Conservation (phyloP, 2,329 filamentous ascomycete genomes). For the Colletotrichum tropicicola region DNA sequence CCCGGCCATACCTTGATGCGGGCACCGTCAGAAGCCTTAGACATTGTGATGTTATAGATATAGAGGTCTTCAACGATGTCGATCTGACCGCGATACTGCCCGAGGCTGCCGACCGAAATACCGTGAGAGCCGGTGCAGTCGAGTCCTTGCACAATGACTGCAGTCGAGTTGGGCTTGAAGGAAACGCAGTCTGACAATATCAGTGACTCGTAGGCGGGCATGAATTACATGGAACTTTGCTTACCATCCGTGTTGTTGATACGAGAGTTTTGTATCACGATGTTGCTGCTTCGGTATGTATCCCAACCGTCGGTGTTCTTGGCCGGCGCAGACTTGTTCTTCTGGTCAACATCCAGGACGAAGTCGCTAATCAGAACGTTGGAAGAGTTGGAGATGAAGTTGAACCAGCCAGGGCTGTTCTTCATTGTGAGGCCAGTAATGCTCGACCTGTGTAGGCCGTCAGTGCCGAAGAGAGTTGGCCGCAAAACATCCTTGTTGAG, state of each 20-base stretch:
- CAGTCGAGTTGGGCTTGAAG: constrained; percentile 78
- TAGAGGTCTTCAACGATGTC: constrained; percentile 77
- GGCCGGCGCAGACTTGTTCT: constrained; percentile 44
- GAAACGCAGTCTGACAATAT: constrained; percentile 66
- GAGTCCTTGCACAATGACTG: constrained; percentile 73
- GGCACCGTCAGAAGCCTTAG: constrained; percentile 69
- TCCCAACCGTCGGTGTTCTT: constrained; percentile 74
- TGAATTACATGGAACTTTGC: too few species aligned
- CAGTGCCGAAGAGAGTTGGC: background rate
- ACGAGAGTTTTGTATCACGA: constrained; percentile 73
- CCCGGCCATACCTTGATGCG: constrained; percentile 81
- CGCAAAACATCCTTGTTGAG: background rate
- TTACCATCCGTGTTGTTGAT: constrained; percentile 72
- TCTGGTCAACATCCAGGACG: constrained; percentile 48
- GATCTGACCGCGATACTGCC: constrained; percentile 69
- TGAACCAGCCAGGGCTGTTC: constrained; percentile 60
- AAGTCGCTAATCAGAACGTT: constrained; percentile 71
- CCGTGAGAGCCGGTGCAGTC: constrained; percentile 76
- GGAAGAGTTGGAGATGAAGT: constrained; percentile 70
- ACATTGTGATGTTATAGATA: constrained; percentile 67
- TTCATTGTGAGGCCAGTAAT: constrained; percentile 45
- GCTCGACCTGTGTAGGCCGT: background rate
- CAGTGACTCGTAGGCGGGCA: too few species aligned
- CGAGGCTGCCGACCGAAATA: constrained; percentile 75
- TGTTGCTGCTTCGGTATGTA: constrained; percentile 67